phyloP scores from a whole-genome alignment of 352 stramenopile genomes.

The Phytophthora europaea region DNA sequence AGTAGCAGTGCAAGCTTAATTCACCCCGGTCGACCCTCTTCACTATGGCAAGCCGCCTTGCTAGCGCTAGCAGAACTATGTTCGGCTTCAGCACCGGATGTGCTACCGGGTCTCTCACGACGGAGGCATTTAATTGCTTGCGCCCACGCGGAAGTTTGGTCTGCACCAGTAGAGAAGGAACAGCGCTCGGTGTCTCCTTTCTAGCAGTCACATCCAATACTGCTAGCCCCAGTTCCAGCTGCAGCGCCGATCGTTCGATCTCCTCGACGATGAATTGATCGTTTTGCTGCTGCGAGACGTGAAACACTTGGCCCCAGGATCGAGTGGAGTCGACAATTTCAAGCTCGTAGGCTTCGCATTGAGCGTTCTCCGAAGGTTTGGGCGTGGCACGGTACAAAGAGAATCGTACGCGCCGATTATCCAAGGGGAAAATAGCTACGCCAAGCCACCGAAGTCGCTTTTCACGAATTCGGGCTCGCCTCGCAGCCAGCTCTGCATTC shows the following conservation, averaged over 20 bases:
- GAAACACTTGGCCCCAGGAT: constrained; percentile 24
- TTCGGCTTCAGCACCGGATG: constrained; percentile 28
- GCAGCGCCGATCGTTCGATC: constrained; percentile 13
- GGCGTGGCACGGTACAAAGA: constrained; percentile 47
- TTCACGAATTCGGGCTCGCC: constrained; percentile 53
- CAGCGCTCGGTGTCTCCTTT: neutral
- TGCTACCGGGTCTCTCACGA: constrained; percentile 24
- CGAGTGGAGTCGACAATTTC: constrained; percentile 32
- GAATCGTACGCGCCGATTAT: constrained; percentile 41
- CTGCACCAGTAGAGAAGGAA: neutral
- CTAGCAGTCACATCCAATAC: neutral
- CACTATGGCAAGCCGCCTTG: constrained; percentile 18
- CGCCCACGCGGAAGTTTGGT: constrained; percentile 3
- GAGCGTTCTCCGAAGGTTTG: neutral
- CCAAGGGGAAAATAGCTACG: constrained; percentile 36
- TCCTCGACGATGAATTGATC: constrained; percentile 29
- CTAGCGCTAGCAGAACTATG: constrained; percentile 24
- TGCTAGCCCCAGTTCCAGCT: constrained; percentile 10
- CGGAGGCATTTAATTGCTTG: neutral
- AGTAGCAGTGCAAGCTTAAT: constrained; percentile 21
- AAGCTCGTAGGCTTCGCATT: constrained; percentile 30
- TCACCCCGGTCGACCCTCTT: neutral
- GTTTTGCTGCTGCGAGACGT: constrained; percentile 22
- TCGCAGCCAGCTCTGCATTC: constrained; percentile 52
- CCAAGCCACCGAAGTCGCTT: constrained; percentile 54